A percentile compares a stretch with the other conserved stretches of the same genome.
Evolutionary conservation across 2,329 filamentous ascomycete species (phyloP).

Genomic region (Penicillium frequentans): DNA sequence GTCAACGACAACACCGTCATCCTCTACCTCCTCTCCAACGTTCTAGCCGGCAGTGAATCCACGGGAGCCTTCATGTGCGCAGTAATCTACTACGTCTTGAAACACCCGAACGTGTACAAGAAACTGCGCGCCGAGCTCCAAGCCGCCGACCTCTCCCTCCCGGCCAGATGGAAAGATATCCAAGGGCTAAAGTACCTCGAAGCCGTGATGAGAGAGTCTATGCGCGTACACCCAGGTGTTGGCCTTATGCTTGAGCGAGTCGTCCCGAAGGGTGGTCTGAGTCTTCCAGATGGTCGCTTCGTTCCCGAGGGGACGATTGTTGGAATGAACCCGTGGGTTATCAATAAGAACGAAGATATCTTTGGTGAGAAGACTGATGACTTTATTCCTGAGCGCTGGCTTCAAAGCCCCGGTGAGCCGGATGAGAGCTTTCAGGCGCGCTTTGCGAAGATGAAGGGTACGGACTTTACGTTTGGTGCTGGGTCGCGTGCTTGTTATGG

Average conservation of each 20-base stretch:
- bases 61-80: slow-evolving; percentile 34
- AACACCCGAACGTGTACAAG: slow-evolving; percentile 21
- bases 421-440: slow-evolving; percentile 11
- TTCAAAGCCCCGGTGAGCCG: slow-evolving; percentile 13
- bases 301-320: slow-evolving; percentile 28
- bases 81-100: slow-evolving; percentile 32
- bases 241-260: slow-evolving; percentile 52
- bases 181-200: slow-evolving; percentile 45
- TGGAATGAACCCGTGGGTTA: slow-evolving; percentile 70
- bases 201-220: slow-evolving; percentile 54
- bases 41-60: slow-evolving; percentile 35
- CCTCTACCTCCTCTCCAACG: slow-evolving; percentile 21
- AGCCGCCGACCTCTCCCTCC: slow-evolving; percentile 11
- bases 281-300: slow-evolving; percentile 20
- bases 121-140: slow-evolving; percentile 28
- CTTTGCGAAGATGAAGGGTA: slow-evolving; percentile 20
- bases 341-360: slow-evolving; percentile 66
- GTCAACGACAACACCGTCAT: slow-evolving; percentile 13
- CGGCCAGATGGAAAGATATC: slow-evolving; percentile 20
- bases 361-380: slow-evolving; percentile 67
- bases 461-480: slow-evolving; percentile 22
- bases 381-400: slow-evolving; percentile 43
- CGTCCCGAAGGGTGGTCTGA: slow-evolving; percentile 40
- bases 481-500: slow-evolving; percentile 21
- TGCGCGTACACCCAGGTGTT: slow-evolving; percentile 52